A percentile compares a stretch with the other conserved stretches of the same genome.
Evolutionary conservation across 176 grass and related monocot genomes (phyloP).

Genomic region (Avena atlantica): DNA sequence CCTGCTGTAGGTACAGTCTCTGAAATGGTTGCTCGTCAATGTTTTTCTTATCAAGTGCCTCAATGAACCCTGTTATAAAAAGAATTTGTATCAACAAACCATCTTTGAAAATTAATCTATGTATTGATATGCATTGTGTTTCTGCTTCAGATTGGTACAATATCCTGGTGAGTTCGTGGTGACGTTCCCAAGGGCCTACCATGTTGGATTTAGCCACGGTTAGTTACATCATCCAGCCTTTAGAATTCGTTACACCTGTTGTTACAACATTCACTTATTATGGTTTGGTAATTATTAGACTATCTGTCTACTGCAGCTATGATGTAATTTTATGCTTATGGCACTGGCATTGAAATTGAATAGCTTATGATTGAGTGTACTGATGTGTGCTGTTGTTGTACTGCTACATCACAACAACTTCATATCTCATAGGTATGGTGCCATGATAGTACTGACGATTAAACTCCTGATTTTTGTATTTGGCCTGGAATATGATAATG

Average conservation of each 20-base stretch:
- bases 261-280: background rate
- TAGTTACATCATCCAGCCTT: slow-evolving; percentile 37
- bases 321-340: background rate
- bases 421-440: background rate
- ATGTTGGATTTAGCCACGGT: slow-evolving; percentile 97
- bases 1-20: slow-evolving; percentile 86
- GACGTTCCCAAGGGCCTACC: slow-evolving; percentile 97
- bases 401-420: background rate
- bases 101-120: background rate
- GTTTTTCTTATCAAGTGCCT: too few species aligned
- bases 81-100: background rate
- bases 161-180: slow-evolving; percentile 97
- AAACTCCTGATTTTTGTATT: background rate
- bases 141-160: slow-evolving; percentile 84
- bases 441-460: background rate
- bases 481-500: background rate
- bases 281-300: background rate
- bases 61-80: too few species aligned
- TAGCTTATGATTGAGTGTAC: background rate
- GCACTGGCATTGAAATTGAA: background rate
- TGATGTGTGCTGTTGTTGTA: background rate
- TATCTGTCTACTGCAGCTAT: background rate
- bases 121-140: slow-evolving; percentile 27
- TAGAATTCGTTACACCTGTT: background rate
- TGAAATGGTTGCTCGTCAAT: background rate